Evolutionary conservation across 2,329 filamentous ascomycete species (phyloP), one percentile per base, ranked within the genome.

Genomic region (Fusarium setosum): DNA sequence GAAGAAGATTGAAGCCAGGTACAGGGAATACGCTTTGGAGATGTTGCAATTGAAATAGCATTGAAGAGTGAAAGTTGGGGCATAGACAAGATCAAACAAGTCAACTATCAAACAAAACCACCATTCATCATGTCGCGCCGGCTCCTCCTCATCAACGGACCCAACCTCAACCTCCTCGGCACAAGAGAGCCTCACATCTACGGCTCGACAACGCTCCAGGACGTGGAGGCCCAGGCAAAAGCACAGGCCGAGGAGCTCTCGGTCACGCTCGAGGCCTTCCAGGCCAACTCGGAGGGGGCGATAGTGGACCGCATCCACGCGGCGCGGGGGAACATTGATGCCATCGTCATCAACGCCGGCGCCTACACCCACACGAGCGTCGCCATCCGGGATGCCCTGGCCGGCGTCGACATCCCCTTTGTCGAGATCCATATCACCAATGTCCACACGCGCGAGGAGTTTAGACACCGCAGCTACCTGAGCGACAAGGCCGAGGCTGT

Each of bases 81-180:
- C n/a, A n/a, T n/a, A n/a, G n/a, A n/a, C n/a, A n/a, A n/a, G n/a
- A n/a, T n/a, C n/a, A 54, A 32, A 29, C 17, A 42, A 41, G n/a
- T n/a, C n/a, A 38, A 17, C 11, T 23, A 47, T 18, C 40, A 38
- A 18, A 40, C 3, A 4, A 34, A 13, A 20, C 37, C 24, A 42
- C 20, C 34, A 41, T 49, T 44, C 24, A 65, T 32, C 61, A 81
- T 80, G 76, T 59, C 77, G 29, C 78, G 76, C 57, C 75, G 72
- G 53, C 88, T 93, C 73, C 88, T 93, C 69, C 83, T 93, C 67
- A 88, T 94, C 81, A 93, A 93, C 77, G 91, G 92, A n/a, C 91
- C 91, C 29, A 94, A 94, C 76, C 89, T 94, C 70, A 94, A 94
- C 79, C 88, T 94, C 48, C 85, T 94, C 26, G 92, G 92, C 32